Conservation (phyloP, 768 basidiomycete species). For the Auriscalpium orientale region DNA sequence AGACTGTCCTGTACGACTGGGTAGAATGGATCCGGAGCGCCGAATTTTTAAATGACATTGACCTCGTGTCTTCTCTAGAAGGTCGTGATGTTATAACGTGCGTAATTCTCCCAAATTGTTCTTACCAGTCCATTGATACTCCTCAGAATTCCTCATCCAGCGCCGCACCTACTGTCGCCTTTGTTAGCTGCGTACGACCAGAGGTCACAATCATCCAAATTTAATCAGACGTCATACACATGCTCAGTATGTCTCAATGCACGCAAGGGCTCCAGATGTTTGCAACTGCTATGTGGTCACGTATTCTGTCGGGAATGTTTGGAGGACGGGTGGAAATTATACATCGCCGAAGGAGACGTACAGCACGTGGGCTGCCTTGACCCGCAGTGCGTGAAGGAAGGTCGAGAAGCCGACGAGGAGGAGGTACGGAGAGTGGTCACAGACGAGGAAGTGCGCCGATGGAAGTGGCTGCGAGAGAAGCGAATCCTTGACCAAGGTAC, state of each 20-base stretch:
- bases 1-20: slow-evolving; percentile 61
- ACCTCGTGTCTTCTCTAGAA: slow-evolving; percentile 27
- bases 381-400: slow-evolving; percentile 64
- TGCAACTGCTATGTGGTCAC: slow-evolving; percentile 65
- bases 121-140: neutral
- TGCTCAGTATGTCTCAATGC: slow-evolving; percentile 74
- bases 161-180: slow-evolving; percentile 44
- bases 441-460: slow-evolving; percentile 56
- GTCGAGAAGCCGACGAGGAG: slow-evolving; percentile 54
- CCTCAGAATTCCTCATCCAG: slow-evolving; percentile 46
- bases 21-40: slow-evolving; percentile 64
- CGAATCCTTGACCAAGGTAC: slow-evolving; percentile 63
- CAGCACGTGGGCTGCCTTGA: slow-evolving; percentile 76
- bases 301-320: slow-evolving; percentile 82
- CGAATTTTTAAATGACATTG: slow-evolving; percentile 47
- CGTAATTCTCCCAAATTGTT: slow-evolving; percentile 12
- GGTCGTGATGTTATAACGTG: slow-evolving; percentile 30
- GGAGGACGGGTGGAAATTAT: slow-evolving; percentile 73
- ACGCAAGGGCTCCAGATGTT: slow-evolving; percentile 68
- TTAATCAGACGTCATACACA: slow-evolving; percentile 55
- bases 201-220: slow-evolving; percentile 39
- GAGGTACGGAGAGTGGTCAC: slow-evolving; percentile 68
- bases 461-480: slow-evolving; percentile 74
- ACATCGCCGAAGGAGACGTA: slow-evolving; percentile 74
- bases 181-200: slow-evolving; percentile 43